These are phyloP conservation scores for Zygosaccharomyces bisporus DNA, from an alignment of 805 yeast species.

Conservation along the genomic window DNA sequence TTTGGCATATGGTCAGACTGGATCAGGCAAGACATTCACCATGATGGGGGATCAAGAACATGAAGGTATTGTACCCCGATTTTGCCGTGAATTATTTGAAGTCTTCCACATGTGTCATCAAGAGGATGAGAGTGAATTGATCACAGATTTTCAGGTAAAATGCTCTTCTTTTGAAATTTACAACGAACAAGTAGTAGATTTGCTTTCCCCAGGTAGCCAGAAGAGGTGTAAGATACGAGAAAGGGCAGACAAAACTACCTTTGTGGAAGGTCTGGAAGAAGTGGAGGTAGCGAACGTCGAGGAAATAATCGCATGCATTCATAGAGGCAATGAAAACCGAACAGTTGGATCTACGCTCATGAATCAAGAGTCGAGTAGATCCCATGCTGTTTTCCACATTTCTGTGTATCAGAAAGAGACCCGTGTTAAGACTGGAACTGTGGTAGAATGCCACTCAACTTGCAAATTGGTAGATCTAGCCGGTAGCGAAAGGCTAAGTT, in stretches of 20 bases:
- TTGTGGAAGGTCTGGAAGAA: conserved; percentile 64
- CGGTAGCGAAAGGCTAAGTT: conserved; percentile 68
- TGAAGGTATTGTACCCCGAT: conserved; percentile 70
- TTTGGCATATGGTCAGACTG: conserved; percentile 76
- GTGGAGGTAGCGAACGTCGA: conserved; percentile 55
- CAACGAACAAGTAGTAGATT: conserved; percentile 71
- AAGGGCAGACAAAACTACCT: conserved; percentile 35
- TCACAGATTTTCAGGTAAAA: conserved; percentile 59
- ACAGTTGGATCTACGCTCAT: conserved; percentile 51
- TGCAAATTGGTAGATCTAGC: conserved; percentile 71
- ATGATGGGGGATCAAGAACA: conserved; percentile 58
- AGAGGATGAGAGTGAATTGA: conserved; percentile 43
- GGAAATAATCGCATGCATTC: conserved; percentile 56
- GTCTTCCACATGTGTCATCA: conserved; percentile 20
- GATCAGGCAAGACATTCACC: conserved; percentile 72
- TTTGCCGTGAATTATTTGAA: conserved; percentile 61
- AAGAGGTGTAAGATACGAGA: conserved; percentile 38
- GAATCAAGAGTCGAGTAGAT: conserved; percentile 68
- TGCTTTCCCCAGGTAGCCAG: conserved; percentile 44
- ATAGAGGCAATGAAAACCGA: conserved; percentile 55
- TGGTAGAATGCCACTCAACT: conserved; percentile 47
- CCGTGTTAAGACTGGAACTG: conserved; percentile 30
- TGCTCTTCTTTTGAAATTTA: conserved; percentile 79
- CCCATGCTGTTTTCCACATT: conserved; percentile 76
- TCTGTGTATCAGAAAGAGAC: conserved; percentile 56